A percentile compares a stretch with the other conserved stretches of the same genome.
These are phyloP conservation scores for Lactarius vividus DNA, from an alignment of 768 basidiomycete species.

Conservation along the genomic window DNA sequence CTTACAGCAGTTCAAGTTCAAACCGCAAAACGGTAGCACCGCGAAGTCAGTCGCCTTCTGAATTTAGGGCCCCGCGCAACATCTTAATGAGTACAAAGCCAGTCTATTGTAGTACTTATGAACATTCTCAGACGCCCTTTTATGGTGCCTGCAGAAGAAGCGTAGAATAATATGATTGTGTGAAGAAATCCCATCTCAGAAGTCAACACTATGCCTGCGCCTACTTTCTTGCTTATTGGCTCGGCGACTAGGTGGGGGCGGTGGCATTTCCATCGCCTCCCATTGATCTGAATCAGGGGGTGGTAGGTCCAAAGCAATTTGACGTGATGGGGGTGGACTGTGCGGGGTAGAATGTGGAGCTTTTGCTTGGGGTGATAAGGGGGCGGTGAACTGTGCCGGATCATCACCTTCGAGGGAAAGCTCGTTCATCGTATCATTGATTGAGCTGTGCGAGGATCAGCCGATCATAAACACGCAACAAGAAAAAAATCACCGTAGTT, in stretches of 20 bases:
- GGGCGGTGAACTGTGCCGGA: slow-evolving; percentile 2
- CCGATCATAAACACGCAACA: neutral
- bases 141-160: neutral
- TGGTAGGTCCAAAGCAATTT: slow-evolving; percentile 34
- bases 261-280: slow-evolving; percentile 34
- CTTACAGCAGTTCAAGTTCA: neutral
- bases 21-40: neutral
- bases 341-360: neutral
- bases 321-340: slow-evolving; percentile 6
- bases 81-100: neutral
- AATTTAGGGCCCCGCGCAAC: neutral
- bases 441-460: slow-evolving; percentile 35
- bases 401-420: slow-evolving; percentile 35
- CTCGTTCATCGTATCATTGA: slow-evolving; percentile 40
- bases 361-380: slow-evolving; percentile 15
- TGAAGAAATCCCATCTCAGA: too few relatives aligned
- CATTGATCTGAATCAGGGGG: slow-evolving; percentile 40
- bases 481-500: slow-evolving; percentile 55
- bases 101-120: too few relatives aligned
- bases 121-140: neutral
- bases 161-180: neutral
- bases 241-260: slow-evolving; percentile 17
- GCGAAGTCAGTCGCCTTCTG: neutral
- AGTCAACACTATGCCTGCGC: neutral
- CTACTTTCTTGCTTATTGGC: slow-evolving; percentile 15